Percentiles rank a stretch among this genome's conserved stretches.
These are phyloP conservation scores for Pochonia chlamydosporia DNA, from an alignment of 2,329 filamentous ascomycete species.

Conservation along the genomic window DNA sequence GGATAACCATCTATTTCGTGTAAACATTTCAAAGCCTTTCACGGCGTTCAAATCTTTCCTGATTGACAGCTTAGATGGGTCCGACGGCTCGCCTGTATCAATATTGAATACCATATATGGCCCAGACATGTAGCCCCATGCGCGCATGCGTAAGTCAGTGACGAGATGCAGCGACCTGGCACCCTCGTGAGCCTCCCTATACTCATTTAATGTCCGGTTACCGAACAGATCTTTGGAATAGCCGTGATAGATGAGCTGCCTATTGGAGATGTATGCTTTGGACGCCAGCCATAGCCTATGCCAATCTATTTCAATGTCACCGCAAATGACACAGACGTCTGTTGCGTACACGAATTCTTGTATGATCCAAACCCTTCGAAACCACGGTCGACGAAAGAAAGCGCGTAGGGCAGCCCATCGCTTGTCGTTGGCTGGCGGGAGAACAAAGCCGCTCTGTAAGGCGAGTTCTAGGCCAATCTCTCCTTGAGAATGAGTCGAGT, in stretches of 20 bases:
- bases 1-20: neutral
- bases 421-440: conserved; percentile 6
- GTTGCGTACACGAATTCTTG: conserved; percentile 12
- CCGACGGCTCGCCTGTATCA: neutral
- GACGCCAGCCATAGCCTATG: conserved; percentile 8
- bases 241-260: conserved; percentile 8
- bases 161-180: conserved; percentile 4
- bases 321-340: conserved; percentile 8
- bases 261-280: conserved; percentile 11
- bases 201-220: neutral
- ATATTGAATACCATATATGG: conserved; percentile 8
- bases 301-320: conserved; percentile 9
- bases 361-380: conserved; percentile 12
- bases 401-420: conserved; percentile 8
- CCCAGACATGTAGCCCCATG: conserved; percentile 9
- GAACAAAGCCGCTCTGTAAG: conserved; percentile 3
- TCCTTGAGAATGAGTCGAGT: conserved; percentile 4
- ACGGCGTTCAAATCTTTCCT: conserved; percentile 6
- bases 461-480: conserved; percentile 8
- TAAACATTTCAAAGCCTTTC: conserved; percentile 4
- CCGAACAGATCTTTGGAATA: neutral
- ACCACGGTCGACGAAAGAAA: conserved; percentile 10
- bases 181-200: conserved; percentile 8
- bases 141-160: conserved; percentile 8
- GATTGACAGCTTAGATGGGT: conserved; percentile 4